phyloP scores from a whole-genome alignment of 768 basidiomycete genomes.

The Strobilomyces dryophilus region DNA sequence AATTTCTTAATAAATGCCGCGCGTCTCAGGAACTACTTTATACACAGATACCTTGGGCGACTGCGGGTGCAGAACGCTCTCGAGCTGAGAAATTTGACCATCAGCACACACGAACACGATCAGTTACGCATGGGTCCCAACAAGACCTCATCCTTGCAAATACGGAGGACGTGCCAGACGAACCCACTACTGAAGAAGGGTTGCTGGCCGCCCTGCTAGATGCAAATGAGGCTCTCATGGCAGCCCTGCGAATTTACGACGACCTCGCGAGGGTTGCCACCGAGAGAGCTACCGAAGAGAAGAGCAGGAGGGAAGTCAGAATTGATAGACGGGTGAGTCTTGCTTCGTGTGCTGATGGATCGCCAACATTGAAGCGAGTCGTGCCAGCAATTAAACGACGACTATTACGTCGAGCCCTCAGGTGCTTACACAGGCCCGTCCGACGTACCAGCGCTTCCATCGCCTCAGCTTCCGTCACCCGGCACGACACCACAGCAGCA shows the following conservation, averaged over 20 bases:
- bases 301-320: conserved; percentile 63
- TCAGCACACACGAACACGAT: conserved; percentile 14
- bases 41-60: conserved; percentile 90
- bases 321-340: conserved; percentile 59
- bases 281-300: conserved; percentile 54
- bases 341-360: conserved; percentile 18
- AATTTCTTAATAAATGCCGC: conserved; percentile 76
- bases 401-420: conserved; percentile 19
- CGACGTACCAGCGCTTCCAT: conserved; percentile 28
- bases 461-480: conserved; percentile 25
- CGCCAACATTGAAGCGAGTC: conserved; percentile 17
- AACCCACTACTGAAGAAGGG: conserved; percentile 68
- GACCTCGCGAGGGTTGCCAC: conserved; percentile 68
- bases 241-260: conserved; percentile 69
- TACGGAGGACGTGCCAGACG: conserved; percentile 33
- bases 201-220: conserved; percentile 68
- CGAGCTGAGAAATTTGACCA: conserved; percentile 33
- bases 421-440: conserved; percentile 25
- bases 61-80: conserved; percentile 73
- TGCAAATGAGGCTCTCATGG: conserved; percentile 68
- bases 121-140: conserved; percentile 18
- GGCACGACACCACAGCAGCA: conserved; percentile 30
- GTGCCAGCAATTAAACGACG: conserved; percentile 23
- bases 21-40: conserved; percentile 81
- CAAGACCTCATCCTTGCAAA: conserved; percentile 20